Conservation (phyloP, 306 rosid species). For the Quercus berberidifolia region DNA sequence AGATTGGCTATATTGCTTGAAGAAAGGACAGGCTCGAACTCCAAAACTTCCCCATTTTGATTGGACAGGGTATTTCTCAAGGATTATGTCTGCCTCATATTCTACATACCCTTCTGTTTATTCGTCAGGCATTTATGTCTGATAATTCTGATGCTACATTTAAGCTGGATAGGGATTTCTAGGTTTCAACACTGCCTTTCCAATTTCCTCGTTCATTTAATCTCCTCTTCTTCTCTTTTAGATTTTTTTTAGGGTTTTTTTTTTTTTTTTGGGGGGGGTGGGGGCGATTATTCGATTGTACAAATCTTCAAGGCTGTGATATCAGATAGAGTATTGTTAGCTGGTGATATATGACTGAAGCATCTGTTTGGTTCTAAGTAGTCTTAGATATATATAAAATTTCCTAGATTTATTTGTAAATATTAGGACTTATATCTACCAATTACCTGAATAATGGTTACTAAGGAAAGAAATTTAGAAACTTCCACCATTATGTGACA, state of each 20-base stretch:
- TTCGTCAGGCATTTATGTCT: not conserved
- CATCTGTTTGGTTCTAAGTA: not conserved
- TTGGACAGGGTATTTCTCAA: constrained; percentile 80
- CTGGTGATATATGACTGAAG: not conserved
- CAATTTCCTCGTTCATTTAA: not conserved
- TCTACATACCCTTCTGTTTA: constrained; percentile 7
- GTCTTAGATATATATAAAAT: not conserved
- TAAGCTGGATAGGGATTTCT: not conserved
- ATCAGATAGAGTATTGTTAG: not conserved
- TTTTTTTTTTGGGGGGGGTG: not conserved
- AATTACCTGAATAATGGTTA: too few relatives aligned
- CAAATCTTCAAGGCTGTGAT: not conserved
- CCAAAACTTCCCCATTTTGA: constrained; percentile 83
- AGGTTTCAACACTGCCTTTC: not conserved
- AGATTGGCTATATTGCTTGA: constrained; percentile 78
- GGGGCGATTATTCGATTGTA: not conserved
- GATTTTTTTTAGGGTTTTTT: not conserved
- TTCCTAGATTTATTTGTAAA: too few relatives aligned
- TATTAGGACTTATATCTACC: too few relatives aligned
- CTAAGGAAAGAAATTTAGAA: not conserved
- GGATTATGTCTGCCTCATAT: not conserved
- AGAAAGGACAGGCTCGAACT: constrained; percentile 78
- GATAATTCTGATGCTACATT: constrained; percentile 10
- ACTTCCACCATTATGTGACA: not conserved
- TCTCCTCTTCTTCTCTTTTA: not conserved